A percentile compares a stretch with the other conserved stretches of the same genome.
Evolutionary conservation across 805 yeast genomes (phyloP).

Genomic region (Hanseniaspora guilliermondii): DNA sequence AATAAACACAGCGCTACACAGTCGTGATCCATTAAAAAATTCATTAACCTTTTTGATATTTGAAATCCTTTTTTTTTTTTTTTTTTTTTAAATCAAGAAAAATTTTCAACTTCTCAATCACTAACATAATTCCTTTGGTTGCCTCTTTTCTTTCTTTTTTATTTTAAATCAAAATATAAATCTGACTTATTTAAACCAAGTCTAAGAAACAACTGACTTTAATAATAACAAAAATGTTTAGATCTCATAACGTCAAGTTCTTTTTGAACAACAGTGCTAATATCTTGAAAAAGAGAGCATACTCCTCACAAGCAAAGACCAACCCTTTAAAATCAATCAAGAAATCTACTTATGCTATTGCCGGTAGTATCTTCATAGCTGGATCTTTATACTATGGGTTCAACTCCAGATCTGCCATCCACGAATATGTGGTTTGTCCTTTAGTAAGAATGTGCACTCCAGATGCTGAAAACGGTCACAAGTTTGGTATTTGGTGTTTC

Average conservation of each 20-base stretch:
- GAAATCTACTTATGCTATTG: slow-evolving; percentile 17
- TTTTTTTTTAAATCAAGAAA: neutral
- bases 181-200: no score
- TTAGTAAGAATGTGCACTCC: slow-evolving; percentile 47
- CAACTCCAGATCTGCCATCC: slow-evolving; percentile 73
- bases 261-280: neutral
- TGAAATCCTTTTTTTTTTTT: neutral
- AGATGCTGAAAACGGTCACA: slow-evolving; percentile 81
- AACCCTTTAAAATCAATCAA: neutral
- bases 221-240: neutral
- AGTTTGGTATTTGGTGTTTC: slow-evolving; percentile 56
- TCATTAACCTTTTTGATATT: no score
- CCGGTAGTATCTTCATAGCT: slow-evolving; percentile 25
- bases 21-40: no score
- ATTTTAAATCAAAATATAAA: neutral
- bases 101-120: no score
- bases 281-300: neutral
- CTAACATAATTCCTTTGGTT: no score
- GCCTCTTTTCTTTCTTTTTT: neutral
- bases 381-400: slow-evolving; percentile 42
- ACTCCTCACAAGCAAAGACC: neutral
- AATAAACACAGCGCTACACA: no score
- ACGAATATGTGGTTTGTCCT: slow-evolving; percentile 75
- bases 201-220: neutral
- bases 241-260: neutral